Percentiles rank a stretch among this genome's conserved stretches.
These are phyloP conservation scores for Pestalotiopsis sp. DNA, from an alignment of 2,329 filamentous ascomycete genomes.

Conservation along the genomic window DNA sequence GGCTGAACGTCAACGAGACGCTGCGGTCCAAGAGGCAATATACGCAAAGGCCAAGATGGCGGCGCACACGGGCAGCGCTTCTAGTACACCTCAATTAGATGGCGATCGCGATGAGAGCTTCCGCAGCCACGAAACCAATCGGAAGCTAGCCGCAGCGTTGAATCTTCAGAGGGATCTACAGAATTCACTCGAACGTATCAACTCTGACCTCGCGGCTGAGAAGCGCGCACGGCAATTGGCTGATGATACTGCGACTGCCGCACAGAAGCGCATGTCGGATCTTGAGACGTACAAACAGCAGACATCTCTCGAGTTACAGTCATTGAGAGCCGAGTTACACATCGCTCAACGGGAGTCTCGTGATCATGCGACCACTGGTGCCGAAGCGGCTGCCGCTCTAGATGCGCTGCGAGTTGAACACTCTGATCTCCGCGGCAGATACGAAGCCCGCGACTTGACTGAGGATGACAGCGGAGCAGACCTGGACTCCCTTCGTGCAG, in stretches of 20 bases:
- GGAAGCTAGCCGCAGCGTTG: conserved; percentile 81
- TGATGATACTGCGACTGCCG: conserved; percentile 82
- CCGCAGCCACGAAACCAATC: conserved; percentile 74
- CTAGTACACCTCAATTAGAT: conserved; percentile 61
- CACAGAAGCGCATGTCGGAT: conserved; percentile 81
- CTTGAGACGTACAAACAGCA: conserved; percentile 83
- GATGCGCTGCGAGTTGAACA: conserved; percentile 86
- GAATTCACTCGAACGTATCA: conserved; percentile 70
- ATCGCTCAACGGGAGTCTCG: conserved; percentile 75
- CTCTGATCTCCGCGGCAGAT: conserved; percentile 70
- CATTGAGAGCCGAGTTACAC: conserved; percentile 83
- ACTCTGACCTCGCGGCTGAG: conserved; percentile 77
- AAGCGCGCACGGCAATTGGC: conserved; percentile 79
- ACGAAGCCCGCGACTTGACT: conserved; percentile 67
- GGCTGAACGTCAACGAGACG: conserved; percentile 91
- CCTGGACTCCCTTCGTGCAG: conserved; percentile 75
- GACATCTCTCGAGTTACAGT: conserved; percentile 82
- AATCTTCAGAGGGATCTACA: conserved; percentile 81
- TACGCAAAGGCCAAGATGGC: conserved; percentile 94
- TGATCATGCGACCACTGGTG: conserved; percentile 76
- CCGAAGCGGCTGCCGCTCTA: conserved; percentile 75
- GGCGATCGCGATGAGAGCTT: conserved; percentile 60
- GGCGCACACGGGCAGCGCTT: conserved; percentile 69
- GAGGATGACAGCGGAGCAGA: conserved; percentile 71
- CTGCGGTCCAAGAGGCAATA: conserved; percentile 90